Evolutionary conservation across 225 moss, liverwort and hornwort genomes (phyloP), one percentile per base, ranked within the genome.

Genomic region (Pseudisothecium myosuroides): DNA sequence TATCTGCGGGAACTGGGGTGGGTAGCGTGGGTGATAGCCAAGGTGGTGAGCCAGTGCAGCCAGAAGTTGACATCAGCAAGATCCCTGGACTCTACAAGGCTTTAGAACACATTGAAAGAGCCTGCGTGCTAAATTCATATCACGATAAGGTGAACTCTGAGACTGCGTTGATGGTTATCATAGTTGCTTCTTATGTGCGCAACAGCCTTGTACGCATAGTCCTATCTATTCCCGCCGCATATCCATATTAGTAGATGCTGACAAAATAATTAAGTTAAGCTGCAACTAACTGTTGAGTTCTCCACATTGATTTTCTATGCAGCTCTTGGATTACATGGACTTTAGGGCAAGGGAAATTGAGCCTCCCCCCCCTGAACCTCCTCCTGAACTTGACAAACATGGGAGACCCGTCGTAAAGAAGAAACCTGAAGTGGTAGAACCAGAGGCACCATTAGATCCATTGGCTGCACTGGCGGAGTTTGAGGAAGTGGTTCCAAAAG

Each of bases 261-360:
- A 82, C 17, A 37, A 68, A 26, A 62, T 29, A 18, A 41, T 60
- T 20, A 29, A 28, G 28, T 19, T 55, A 66, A 80, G 59, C 65
- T 84, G 65, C 43, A 84, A 54, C 41, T 60, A 75, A 84, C 7
- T 67, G 36, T 52, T 41, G 15, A 62, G 43, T 36, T 19, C 32
- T 82, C 27, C 36, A 31, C 63, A 36, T 88, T 66, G 69, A 59
- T 74, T 76, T 75, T 43, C n/a, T 60, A 74, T 89, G 80, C 95
- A 98, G 98, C 93, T 98, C 19, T 91, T 98, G 78, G 91, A 95
- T 80, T 98, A 97, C 81, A 96, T 94, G 91, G 91, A 97, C 88
- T 98, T 96, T 36, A 94, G 93, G 66, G 93, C 93, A 79, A 93
- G 97, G 83, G 98, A 96, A 62, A 66, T 84, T 26, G 92, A 89